Evolutionary conservation across 805 yeast genomes (phyloP), one percentile per base, ranked within the genome.

Genomic region (Candida coquimbonensis): DNA sequence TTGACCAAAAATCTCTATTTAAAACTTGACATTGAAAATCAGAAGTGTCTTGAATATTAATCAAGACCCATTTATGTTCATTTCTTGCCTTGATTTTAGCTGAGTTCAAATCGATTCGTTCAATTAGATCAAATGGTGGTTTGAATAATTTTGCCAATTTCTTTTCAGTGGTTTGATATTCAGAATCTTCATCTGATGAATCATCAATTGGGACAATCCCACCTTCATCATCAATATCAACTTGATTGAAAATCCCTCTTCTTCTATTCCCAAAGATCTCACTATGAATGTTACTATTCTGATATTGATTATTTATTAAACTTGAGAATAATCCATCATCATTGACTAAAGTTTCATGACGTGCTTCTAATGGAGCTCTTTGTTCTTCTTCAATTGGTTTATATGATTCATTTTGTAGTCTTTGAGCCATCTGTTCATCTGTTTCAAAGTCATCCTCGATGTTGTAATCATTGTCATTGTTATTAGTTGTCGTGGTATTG

Each of bases 1-100:
- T 74, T 16, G 93, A 78, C 98, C 98, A 93, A 50, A 93, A 80
- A 64, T 93, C 99, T 49, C 99, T 75, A 63, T 93, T 93, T 44
- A 93, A 67, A 31, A 85, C 81, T 61, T 91, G 98, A 59, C 97
- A 90, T 53, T 79, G 78, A 59, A 93, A 93, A 59, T 87, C 93
- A 1, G 85, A 70, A 25, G 80, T 69, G 57, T 91, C 95, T 63
- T 93, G 99, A 42, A 93, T 78, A 61, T 93, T 93, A 24, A 93
- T 74, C 55, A 93, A 66, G 8, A 93, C 74, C 96, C 97, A 90
- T 64, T 83, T 87, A 44, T 77, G 69, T 48, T 70, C 73, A 31
- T 63, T 65, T 47, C 82, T 74, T 2, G 95, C 97, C 49, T 73
- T 70, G 2, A 56, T 52, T 53, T 81, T 86, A 3, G 98, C 98